Percentiles rank a stretch among this genome's conserved stretches.
Evolutionary conservation across 108 stramenopile species (phyloP).

Genomic region (Fragilaria radians): DNA sequence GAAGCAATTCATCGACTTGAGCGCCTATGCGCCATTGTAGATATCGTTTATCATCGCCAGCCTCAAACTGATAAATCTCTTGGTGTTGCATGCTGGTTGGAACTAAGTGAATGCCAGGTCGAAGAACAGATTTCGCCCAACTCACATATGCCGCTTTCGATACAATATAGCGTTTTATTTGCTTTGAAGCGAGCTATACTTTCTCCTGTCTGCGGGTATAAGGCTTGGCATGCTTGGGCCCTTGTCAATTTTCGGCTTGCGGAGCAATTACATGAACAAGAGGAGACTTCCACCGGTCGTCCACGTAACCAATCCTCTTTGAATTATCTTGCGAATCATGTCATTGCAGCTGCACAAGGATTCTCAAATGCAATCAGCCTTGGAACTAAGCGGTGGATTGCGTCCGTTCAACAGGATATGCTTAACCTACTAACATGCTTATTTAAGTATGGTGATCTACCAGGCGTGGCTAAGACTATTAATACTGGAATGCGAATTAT

Average conservation of each 20-base stretch:
- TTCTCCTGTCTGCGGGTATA: slow-evolving; percentile 61
- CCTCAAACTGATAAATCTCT: slow-evolving; percentile 32
- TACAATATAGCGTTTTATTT: slow-evolving; percentile 67
- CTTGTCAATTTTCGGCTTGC: slow-evolving; percentile 94
- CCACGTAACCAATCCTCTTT: slow-evolving; percentile 5
- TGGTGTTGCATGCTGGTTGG: slow-evolving; percentile 76
- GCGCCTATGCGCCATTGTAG: slow-evolving; percentile 58
- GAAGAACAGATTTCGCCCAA: slow-evolving; percentile 21
- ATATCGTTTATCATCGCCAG: slow-evolving; percentile 59
- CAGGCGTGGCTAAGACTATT: slow-evolving; percentile 65
- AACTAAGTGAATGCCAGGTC: slow-evolving; percentile 86
- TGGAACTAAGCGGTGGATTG: slow-evolving; percentile 87
- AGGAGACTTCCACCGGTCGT: slow-evolving; percentile 17
- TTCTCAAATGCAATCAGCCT: slow-evolving; percentile 89
- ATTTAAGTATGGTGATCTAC: slow-evolving; percentile 86
- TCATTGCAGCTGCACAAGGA: slow-evolving; percentile 85
- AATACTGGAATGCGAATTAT: slow-evolving; percentile 70
- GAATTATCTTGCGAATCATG: slow-evolving; percentile 31
- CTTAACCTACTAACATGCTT: slow-evolving; percentile 93
- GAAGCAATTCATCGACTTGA: slow-evolving; percentile 66
- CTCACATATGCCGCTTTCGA: slow-evolving; percentile 24
- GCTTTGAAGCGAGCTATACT: slow-evolving; percentile 75
- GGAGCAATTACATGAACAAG: slow-evolving; percentile 66
- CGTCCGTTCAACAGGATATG: slow-evolving; percentile 96
- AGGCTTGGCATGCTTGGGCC: slow-evolving; percentile 98